Base-by-base conservation (phyloP, 768 basidiomycete species). In the Mycena albidolilacea region DNA sequence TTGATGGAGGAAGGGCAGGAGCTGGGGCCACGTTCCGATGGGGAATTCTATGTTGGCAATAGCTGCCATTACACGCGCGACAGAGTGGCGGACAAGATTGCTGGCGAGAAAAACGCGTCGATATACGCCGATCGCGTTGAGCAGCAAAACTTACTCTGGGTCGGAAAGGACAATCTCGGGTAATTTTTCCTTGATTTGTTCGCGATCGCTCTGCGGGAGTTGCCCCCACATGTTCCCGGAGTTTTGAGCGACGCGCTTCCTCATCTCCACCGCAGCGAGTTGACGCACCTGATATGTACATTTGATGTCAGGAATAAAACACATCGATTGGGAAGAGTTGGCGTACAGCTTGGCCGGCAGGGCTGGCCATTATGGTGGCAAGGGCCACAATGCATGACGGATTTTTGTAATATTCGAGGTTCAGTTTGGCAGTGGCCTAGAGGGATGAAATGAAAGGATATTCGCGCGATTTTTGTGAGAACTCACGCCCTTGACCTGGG, bases 181-280 rank as follows among this genome's bases (percentile, higher is more conserved):
- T 64, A 98, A 83, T 78, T 93, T 91, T 67, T 83, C 83, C 86
- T 98, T 99, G 84, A 99, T 95, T 81, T 93, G 88, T 75, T 91
- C 87, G 52, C 97, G 92, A 72, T 92, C 86, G 46, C 87, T 85
- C 80, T 89, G 88, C 44, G 90, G 83, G 38, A 95, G 87, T 68
- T 89, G 85, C 21, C 90, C 85, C 98, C 98, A 99, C 41, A 97
- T 83, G 80, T 89, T 90, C 62, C 93, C 94, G 76, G 93, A 94
- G 78, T 92, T 92, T 80, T 91, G 89, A 37, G 88, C 81, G 72
- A 98, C 90, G 70, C 97, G 94, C 87, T 99, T 99, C 77, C 97
- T 90, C 81, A 98, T 88, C 84, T 99, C 98, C 67, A 98, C 97
- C 9, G 97, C 97, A 60, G 97, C 95, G 23, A 99, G 89, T 90